Evolutionary conservation across 1,139 yeast genomes (phyloP).

Genomic region (Fermentozyma sake): DNA sequence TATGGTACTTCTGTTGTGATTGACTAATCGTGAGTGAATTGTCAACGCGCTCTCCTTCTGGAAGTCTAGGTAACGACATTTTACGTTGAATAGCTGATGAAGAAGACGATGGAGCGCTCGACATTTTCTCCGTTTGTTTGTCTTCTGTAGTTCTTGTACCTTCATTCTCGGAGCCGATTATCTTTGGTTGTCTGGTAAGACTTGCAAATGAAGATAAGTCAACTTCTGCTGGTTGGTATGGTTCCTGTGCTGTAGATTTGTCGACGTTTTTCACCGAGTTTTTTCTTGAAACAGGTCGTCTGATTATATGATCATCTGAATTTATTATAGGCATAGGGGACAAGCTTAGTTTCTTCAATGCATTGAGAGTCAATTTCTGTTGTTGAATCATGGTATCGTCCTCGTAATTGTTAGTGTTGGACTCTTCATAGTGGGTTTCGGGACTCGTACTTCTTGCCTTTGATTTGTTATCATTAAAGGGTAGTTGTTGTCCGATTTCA

Average conservation of each 20-base stretch:
- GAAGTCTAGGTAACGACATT: conserved; percentile 6
- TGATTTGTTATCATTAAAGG: conserved; percentile 27
- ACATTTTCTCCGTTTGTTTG: too few species aligned
- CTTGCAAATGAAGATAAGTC: conserved; percentile 48
- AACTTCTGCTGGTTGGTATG: conserved; percentile 53
- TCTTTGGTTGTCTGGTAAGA: conserved; percentile 42
- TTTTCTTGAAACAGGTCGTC: conserved; percentile 10
- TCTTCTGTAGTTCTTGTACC: conserved; percentile 1
- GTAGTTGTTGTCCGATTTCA: conserved; percentile 42
- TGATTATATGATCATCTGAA: conserved; percentile 14
- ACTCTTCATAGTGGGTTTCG: conserved; percentile 4
- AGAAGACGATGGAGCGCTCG: too few species aligned
- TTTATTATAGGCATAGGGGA: conserved; percentile 36
- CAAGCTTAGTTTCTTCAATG: conserved; percentile 41
- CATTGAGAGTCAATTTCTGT: conserved; percentile 41
- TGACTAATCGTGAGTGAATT: too few species aligned
- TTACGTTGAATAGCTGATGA: conserved; percentile 3
- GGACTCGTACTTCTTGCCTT: conserved; percentile 2
- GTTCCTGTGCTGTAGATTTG: conserved; percentile 20
- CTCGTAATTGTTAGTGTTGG: conserved; percentile 10
- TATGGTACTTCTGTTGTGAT: conserved; percentile 5
- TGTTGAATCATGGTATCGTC: conserved; percentile 40
- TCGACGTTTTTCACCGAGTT: conserved; percentile 10
- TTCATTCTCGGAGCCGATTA: conserved; percentile 2
- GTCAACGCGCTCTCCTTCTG: too few species aligned